These are phyloP conservation scores for Pogostemon cablin DNA, from an alignment of 257 asterid species.

Conservation along the genomic window DNA sequence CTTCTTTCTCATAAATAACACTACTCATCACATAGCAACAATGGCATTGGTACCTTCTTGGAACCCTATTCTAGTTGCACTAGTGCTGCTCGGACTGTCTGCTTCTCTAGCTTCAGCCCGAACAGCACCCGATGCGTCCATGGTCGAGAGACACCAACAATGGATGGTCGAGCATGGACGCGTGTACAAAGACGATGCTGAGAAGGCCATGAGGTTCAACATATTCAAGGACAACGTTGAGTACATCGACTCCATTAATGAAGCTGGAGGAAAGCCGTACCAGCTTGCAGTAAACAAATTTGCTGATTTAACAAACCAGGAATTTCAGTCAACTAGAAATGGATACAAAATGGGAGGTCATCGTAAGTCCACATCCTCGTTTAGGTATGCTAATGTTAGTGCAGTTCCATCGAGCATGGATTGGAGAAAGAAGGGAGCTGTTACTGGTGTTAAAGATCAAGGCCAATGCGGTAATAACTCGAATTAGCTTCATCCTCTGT, in stretches of 20 bases:
- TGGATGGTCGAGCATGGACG: conserved; percentile 50
- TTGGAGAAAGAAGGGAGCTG: conserved; percentile 52
- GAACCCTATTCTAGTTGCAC: conserved; percentile 30
- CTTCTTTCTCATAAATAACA: no score
- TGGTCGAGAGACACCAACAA: conserved; percentile 38
- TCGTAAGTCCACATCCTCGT: conserved; percentile 22
- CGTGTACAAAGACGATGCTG: conserved; percentile 39
- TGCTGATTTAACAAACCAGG: conserved; percentile 51
- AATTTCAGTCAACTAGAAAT: conserved; percentile 32
- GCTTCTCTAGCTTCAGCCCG: conserved; percentile 36
- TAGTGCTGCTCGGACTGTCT: conserved; percentile 33
- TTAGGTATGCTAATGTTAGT: conserved; percentile 38
- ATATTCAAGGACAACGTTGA: conserved; percentile 45
- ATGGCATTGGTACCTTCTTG: conserved; percentile 35
- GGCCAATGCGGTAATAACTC: no score
- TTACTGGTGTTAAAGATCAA: conserved; percentile 48
- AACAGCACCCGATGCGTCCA: conserved; percentile 34
- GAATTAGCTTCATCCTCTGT: no score
- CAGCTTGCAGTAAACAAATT: conserved; percentile 45
- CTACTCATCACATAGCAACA: neutral
- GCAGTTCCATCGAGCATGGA: conserved; percentile 33
- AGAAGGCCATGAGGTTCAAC: conserved; percentile 42
- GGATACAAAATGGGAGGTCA: no score
- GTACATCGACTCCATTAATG: conserved; percentile 44
- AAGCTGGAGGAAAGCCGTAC: conserved; percentile 28